Evolutionary conservation across 352 stramenopile genomes (phyloP).

Genomic region (Pythium dissotocum): DNA sequence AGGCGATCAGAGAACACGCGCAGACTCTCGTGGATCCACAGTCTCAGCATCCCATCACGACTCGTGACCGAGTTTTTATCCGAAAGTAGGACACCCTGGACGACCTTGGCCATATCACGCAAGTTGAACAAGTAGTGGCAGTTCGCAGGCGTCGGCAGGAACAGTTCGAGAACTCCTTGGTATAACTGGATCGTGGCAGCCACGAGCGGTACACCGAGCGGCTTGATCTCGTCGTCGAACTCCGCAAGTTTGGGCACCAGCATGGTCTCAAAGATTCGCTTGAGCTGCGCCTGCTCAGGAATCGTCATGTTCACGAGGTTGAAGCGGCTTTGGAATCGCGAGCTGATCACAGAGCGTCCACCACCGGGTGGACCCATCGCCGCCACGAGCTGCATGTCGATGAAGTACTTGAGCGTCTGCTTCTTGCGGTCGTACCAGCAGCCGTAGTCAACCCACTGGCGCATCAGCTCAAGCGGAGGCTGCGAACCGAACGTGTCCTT

Average conservation of each 20-base stretch:
- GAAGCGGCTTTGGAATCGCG: conserved; percentile 90
- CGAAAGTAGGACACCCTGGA: conserved; percentile 78
- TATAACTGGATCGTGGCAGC: conserved; percentile 88
- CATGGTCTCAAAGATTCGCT: conserved; percentile 90
- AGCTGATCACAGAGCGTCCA: conserved; percentile 87
- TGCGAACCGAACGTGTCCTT: conserved; percentile 92
- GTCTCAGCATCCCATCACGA: conserved; percentile 65
- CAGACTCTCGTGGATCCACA: conserved; percentile 91
- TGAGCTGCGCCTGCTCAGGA: conserved; percentile 77
- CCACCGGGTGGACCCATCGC: conserved; percentile 88
- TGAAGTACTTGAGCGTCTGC: conserved; percentile 89
- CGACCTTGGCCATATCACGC: conserved; percentile 88
- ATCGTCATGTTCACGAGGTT: conserved; percentile 92
- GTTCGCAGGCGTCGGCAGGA: conserved; percentile 88
- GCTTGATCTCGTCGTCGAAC: conserved; percentile 90
- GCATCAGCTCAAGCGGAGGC: conserved; percentile 87
- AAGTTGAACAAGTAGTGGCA: conserved; percentile 91
- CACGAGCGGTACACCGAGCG: conserved; percentile 66
- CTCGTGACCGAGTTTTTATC: conserved; percentile 78
- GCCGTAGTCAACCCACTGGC: conserved; percentile 92
- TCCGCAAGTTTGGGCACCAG: conserved; percentile 81
- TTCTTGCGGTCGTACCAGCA: conserved; percentile 93
- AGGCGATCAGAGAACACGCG: conserved; percentile 92
- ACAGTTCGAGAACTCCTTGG: conserved; percentile 78
- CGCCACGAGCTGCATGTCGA: conserved; percentile 90